A percentile compares a stretch with the other conserved stretches of the same genome.
phyloP scores from a whole-genome alignment of 2,329 filamentous ascomycete species.

The Parascedosporium putredinis region DNA sequence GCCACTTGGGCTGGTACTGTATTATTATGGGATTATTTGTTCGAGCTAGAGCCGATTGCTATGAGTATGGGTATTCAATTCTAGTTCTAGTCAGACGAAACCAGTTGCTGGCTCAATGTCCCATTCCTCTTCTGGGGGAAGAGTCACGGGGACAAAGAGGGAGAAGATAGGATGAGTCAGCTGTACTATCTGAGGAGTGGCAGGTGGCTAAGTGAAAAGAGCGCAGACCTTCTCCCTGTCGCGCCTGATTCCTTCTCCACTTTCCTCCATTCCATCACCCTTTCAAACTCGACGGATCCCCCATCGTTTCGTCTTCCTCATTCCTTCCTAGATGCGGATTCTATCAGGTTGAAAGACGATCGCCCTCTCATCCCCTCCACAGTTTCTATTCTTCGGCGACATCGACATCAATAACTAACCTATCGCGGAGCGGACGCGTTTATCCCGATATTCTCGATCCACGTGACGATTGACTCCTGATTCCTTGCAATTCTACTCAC shows the following conservation, averaged over 20 bases:
- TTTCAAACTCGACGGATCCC: not conserved
- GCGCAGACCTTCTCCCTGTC: not conserved
- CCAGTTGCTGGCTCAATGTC: too few relatives aligned
- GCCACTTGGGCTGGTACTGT: too few relatives aligned
- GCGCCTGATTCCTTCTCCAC: conserved; percentile 2
- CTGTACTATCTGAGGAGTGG: not conserved
- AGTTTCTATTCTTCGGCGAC: too few relatives aligned
- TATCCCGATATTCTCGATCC: not conserved
- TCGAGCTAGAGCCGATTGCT: too few relatives aligned
- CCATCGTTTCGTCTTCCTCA: not conserved
- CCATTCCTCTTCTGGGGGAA: too few relatives aligned
- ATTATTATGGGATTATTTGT: too few relatives aligned
- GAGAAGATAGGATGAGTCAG: conserved; percentile 1
- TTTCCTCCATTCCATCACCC: conserved; percentile 3
- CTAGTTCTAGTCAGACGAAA: too few relatives aligned
- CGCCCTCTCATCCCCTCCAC: too few relatives aligned
- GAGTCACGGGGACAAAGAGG: too few relatives aligned
- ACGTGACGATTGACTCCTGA: not conserved
- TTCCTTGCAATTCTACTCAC: not conserved
- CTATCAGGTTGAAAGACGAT: not conserved
- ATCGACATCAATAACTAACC: too few relatives aligned
- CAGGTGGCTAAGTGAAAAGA: not conserved
- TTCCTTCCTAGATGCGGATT: not conserved
- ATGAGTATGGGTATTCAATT: too few relatives aligned
- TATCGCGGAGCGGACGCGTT: too few relatives aligned